Evolutionary conservation across 257 asterid species (phyloP).

Genomic region (Haberlea rhodopensis): DNA sequence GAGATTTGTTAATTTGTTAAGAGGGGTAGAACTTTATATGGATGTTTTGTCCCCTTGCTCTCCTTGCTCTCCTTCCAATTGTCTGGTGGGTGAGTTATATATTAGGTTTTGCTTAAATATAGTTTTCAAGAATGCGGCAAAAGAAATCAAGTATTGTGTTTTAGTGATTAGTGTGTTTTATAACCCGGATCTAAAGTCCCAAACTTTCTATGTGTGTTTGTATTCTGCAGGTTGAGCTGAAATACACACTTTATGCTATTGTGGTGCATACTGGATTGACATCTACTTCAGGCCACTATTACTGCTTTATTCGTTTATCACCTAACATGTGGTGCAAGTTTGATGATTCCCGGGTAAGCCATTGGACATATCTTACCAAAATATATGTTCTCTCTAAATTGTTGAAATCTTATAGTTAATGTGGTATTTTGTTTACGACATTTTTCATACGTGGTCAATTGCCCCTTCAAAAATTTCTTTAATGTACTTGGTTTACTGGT

Average conservation of each 20-base stretch:
- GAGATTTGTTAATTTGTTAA: neutral
- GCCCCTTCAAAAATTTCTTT: no score
- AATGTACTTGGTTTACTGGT: no score
- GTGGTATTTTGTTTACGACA: no score
- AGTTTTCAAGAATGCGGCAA: neutral
- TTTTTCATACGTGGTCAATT: no score
- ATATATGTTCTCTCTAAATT: constrained; percentile 9
- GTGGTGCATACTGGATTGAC: constrained; percentile 79
- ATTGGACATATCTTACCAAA: neutral
- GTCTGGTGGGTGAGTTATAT: constrained; percentile 10
- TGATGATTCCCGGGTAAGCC: constrained; percentile 75
- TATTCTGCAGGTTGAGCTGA: constrained; percentile 57
- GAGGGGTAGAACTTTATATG: neutral
- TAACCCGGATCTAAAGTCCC: constrained; percentile 19
- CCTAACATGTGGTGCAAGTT: constrained; percentile 70
- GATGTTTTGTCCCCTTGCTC: neutral
- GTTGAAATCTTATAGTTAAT: neutral
- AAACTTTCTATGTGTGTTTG: constrained; percentile 3
- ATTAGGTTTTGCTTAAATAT: constrained; percentile 6
- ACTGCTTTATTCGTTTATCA: constrained; percentile 66
- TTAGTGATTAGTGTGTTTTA: constrained; percentile 12
- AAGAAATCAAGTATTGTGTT: neutral
- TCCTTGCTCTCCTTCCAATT: constrained; percentile 7
- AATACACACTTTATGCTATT: constrained; percentile 70
- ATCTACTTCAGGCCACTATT: constrained; percentile 83